A percentile compares a stretch with the other conserved stretches of the same genome.
Evolutionary conservation across 1,284 basidiomycete species (phyloP).

Genomic region (Hemileccinum hortonii): DNA sequence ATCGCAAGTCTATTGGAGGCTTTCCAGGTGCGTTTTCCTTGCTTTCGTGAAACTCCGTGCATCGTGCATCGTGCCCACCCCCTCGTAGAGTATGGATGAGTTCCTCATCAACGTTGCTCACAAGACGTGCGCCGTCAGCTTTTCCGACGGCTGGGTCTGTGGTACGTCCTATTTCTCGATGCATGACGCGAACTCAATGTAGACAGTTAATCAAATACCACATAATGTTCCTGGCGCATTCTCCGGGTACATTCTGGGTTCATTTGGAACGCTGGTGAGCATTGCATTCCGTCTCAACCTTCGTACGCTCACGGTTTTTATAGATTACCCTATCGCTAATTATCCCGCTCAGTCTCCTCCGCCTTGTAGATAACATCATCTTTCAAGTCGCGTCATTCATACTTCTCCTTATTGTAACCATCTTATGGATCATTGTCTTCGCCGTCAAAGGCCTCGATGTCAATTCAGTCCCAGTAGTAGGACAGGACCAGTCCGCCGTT

Average conservation of each 20-base stretch:
- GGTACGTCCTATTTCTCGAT: conserved; percentile 8
- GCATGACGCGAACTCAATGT: not conserved
- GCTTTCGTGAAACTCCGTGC: too few species aligned
- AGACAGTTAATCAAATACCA: conserved; percentile 14
- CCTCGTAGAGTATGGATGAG: conserved; percentile 21
- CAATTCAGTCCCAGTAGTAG: too few species aligned
- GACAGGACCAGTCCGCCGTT: too few species aligned
- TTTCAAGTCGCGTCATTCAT: too few species aligned
- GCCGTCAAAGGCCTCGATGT: too few species aligned
- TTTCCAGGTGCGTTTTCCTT: conserved; percentile 18
- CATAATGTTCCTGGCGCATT: conserved; percentile 15
- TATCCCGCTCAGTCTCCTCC: too few species aligned
- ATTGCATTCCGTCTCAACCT: too few species aligned
- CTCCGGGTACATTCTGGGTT: conserved; percentile 24
- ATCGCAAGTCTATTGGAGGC: conserved; percentile 27
- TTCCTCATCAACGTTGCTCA: conserved; percentile 24
- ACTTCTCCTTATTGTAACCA: too few species aligned
- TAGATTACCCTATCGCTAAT: too few species aligned
- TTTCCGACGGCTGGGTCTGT: conserved; percentile 23
- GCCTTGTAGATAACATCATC: too few species aligned
- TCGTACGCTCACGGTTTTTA: too few species aligned
- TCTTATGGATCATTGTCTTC: too few species aligned
- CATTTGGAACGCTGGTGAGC: conserved; percentile 22
- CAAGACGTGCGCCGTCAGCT: conserved; percentile 27
- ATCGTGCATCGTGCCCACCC: not conserved